phyloP scores from a whole-genome alignment of 257 asterid species.

The Penstemon eatonii region DNA sequence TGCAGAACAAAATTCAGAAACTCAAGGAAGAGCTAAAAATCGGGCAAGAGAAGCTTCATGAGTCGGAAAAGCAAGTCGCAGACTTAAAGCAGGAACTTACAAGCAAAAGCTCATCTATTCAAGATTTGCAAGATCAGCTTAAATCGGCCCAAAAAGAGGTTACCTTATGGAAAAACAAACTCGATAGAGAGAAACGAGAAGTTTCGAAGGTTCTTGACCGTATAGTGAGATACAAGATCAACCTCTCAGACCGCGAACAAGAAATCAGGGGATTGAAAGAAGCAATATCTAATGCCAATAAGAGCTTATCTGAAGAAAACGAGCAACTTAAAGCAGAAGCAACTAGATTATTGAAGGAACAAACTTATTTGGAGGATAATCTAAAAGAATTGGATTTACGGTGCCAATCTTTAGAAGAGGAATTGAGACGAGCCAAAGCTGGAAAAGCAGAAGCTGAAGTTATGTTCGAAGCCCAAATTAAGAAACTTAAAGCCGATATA shows the following conservation, averaged over 20 bases:
- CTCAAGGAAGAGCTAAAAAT: conserved; percentile 54
- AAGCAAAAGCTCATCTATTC: conserved; percentile 37
- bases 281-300: conserved; percentile 70
- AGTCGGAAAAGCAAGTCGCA: conserved; percentile 53
- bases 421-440: conserved; percentile 53
- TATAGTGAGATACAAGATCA: conserved; percentile 62
- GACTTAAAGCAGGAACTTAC: conserved; percentile 48
- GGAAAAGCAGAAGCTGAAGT: conserved; percentile 57
- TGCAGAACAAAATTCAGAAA: conserved; percentile 36
- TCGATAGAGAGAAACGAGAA: conserved; percentile 70
- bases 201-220: conserved; percentile 68
- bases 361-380: conserved; percentile 62
- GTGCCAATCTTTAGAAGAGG: conserved; percentile 73
- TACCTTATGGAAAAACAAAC: conserved; percentile 52
- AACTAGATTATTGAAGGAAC: conserved; percentile 50
- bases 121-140: conserved; percentile 56
- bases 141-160: conserved; percentile 56
- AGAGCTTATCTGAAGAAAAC: conserved; percentile 78
- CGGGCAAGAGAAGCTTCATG: conserved; percentile 47
- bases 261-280: conserved; percentile 79
- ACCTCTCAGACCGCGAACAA: conserved; percentile 76
- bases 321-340: conserved; percentile 61
- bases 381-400: conserved; percentile 70
- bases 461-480: conserved; percentile 41
- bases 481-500: conserved; percentile 47